phyloP scores from a whole-genome alignment of 129 eudicot species.

The Helianthus annuus region HanXRQr2.0-SUNRISE NC_035441.2:175794947-175795446 shows the following conservation, averaged over 20 bases:
- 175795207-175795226: background rate
- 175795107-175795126: conserved; percentile 35
- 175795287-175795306: background rate
- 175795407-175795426: no score
- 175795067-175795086: conserved; percentile 30
- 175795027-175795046: background rate
- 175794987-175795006: background rate
- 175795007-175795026: background rate
- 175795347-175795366: no score
- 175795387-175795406: no score
- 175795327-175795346: no score
- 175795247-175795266: background rate
- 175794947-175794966: no score
- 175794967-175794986: no score
- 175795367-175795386: no score
- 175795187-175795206: conserved; percentile 38
- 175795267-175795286: conserved; percentile 11
- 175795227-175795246: background rate
- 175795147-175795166: conserved; percentile 24
- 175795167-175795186: conserved; percentile 30
- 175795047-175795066: background rate
- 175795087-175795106: conserved; percentile 42
- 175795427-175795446: no score
- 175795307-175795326: no score
- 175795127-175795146: conserved; percentile 29